A percentile compares a stretch with the other conserved stretches of the same genome.
Evolutionary conservation across 2,329 filamentous ascomycete species (phyloP).

Genomic region (Pseudogymnoascus sp.): DNA sequence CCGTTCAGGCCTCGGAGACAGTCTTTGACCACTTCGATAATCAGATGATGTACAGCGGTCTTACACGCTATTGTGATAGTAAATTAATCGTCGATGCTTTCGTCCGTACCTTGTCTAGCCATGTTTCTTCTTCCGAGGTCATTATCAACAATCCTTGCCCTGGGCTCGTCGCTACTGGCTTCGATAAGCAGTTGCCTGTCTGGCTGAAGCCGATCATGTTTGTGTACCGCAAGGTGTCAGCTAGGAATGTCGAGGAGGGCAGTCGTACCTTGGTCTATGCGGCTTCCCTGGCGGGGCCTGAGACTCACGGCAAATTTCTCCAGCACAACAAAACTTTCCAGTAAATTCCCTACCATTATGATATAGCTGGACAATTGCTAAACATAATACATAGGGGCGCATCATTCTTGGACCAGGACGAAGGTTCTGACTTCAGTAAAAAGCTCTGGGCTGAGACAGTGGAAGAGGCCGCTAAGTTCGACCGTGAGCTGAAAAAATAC

Average conservation of each 20-base stretch:
- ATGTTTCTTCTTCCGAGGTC: conserved; percentile 17
- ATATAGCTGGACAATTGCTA: neutral
- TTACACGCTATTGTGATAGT: conserved; percentile 11
- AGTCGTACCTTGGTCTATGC: neutral
- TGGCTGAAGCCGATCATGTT: neutral
- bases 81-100: conserved; percentile 15
- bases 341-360: neutral
- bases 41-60: neutral
- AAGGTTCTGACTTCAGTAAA: neutral
- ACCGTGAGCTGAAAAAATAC: neutral
- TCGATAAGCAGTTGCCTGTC: neutral
- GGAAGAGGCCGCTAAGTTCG: neutral
- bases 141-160: conserved; percentile 21
- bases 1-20: neutral
- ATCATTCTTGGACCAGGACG: neutral
- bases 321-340: neutral
- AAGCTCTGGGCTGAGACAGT: neutral
- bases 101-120: conserved; percentile 13
- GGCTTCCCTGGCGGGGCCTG: neutral
- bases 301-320: neutral
- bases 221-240: neutral
- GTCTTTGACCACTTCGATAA: neutral
- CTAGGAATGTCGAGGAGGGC: neutral
- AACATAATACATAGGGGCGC: neutral
- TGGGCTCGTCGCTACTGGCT: conserved; percentile 5